Percentiles rank a stretch among this genome's conserved stretches.
These are phyloP conservation scores for Aspergillus niger DNA, from an alignment of 2,329 filamentous ascomycete genomes.

Conservation along the genomic window DNA sequence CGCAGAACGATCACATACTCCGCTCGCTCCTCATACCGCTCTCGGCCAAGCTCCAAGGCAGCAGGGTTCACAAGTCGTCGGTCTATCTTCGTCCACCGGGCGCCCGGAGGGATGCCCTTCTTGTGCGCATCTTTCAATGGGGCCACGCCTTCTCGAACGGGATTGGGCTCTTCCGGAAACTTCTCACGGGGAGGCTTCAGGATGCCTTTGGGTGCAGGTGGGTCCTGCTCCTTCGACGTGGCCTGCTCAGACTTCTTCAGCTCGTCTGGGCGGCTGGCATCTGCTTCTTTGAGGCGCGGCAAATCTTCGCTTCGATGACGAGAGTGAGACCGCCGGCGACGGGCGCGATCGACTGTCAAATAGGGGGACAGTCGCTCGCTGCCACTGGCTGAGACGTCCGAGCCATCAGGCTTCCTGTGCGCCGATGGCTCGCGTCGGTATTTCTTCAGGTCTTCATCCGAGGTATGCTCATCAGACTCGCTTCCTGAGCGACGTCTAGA, in stretches of 20 bases:
- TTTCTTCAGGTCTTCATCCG: slow-evolving; percentile 37
- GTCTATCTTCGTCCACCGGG: slow-evolving; percentile 91
- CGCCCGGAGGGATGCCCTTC: slow-evolving; percentile 73
- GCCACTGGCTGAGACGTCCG: slow-evolving; percentile 28
- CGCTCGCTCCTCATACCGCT: slow-evolving; percentile 87
- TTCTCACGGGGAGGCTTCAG: slow-evolving; percentile 77
- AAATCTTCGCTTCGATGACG: slow-evolving; percentile 23
- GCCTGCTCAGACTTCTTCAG: slow-evolving; percentile 30
- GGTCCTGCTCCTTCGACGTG: slow-evolving; percentile 59
- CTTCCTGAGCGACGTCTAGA: slow-evolving; percentile 27
- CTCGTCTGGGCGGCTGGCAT: slow-evolving; percentile 25
- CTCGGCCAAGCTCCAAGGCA: slow-evolving; percentile 80
- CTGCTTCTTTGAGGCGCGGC: slow-evolving; percentile 16
- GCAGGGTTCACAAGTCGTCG: slow-evolving; percentile 86
- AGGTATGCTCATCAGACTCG: slow-evolving; percentile 33
- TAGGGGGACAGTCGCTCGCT: slow-evolving; percentile 22
- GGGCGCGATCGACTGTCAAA: slow-evolving; percentile 25
- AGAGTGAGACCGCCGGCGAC: slow-evolving; percentile 28
- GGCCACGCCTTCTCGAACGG: slow-evolving; percentile 84
- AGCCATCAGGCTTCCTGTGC: slow-evolving; percentile 27
- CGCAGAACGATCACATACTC: slow-evolving; percentile 92
- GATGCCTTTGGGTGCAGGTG: slow-evolving; percentile 71
- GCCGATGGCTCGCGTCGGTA: slow-evolving; percentile 33
- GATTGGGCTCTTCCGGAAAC: slow-evolving; percentile 84
- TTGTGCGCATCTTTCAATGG: slow-evolving; percentile 83